These are phyloP conservation scores for Exophiala bonariae DNA, from an alignment of 2,329 filamentous ascomycete genomes.

Conservation along the genomic window DNA sequence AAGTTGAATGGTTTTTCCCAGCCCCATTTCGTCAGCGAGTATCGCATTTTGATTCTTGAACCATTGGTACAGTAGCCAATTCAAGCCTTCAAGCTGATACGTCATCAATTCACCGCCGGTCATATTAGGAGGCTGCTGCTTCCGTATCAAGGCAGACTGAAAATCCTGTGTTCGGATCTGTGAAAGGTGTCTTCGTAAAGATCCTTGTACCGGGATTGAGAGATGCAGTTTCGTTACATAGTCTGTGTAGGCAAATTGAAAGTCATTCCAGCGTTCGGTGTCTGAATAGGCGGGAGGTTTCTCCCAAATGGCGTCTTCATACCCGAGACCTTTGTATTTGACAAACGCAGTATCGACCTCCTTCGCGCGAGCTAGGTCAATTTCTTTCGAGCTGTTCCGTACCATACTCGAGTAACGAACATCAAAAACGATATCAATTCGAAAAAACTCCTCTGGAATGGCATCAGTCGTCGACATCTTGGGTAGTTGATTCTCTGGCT, in stretches of 20 bases:
- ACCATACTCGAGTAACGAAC: conserved; percentile 67
- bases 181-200: conserved; percentile 67
- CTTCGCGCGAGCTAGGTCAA: conserved; percentile 69
- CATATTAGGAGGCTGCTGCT: conserved; percentile 71
- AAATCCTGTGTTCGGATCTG: conserved; percentile 69
- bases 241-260: conserved; percentile 79
- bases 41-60: conserved; percentile 81
- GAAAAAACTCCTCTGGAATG: conserved; percentile 81
- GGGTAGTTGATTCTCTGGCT: conserved; percentile 60
- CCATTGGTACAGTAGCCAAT: conserved; percentile 94
- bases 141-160: conserved; percentile 62
- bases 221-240: conserved; percentile 80
- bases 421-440: conserved; percentile 85
- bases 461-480: conserved; percentile 74
- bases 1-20: conserved; percentile 95
- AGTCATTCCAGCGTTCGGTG: conserved; percentile 73
- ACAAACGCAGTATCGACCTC: conserved; percentile 74
- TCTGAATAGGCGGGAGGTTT: conserved; percentile 67
- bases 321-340: conserved; percentile 90
- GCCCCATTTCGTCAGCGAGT: conserved; percentile 95
- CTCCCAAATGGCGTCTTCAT: conserved; percentile 92
- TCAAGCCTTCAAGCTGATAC: conserved; percentile 89
- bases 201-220: conserved; percentile 52
- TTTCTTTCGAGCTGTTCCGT: conserved; percentile 59
- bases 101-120: conserved; percentile 82